Evolutionary conservation across 1,139 yeast species (phyloP).

Genomic region (Pichia sp.): DNA sequence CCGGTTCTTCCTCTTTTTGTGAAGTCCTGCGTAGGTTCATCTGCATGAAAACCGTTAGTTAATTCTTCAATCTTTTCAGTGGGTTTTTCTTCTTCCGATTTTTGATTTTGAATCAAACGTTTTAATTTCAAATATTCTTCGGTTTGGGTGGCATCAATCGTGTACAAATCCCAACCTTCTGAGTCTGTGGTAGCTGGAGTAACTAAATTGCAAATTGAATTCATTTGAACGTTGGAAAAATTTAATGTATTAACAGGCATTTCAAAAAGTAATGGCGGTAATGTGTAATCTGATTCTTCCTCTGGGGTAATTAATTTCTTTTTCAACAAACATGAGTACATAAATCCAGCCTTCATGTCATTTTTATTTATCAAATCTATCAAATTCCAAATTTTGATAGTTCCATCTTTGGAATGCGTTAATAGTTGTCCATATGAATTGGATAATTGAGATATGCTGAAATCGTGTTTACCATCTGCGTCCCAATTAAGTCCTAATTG

Average conservation of each 20-base stretch:
- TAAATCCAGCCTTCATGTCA: slow-evolving; percentile 17
- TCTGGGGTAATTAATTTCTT: slow-evolving; percentile 11
- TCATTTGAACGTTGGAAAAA: slow-evolving; percentile 49
- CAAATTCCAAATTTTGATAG: slow-evolving; percentile 48
- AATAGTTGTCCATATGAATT: slow-evolving; percentile 36
- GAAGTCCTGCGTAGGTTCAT: slow-evolving; percentile 13
- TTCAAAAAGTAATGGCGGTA: slow-evolving; percentile 30
- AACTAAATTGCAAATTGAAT: slow-evolving; percentile 32
- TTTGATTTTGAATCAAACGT: slow-evolving; percentile 28
- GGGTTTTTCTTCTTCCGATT: not conserved
- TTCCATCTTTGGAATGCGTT: slow-evolving; percentile 57
- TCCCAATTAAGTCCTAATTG: slow-evolving; percentile 37
- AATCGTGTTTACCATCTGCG: not conserved
- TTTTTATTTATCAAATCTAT: slow-evolving; percentile 18
- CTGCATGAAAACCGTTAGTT: slow-evolving; percentile 7
- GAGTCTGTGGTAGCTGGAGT: slow-evolving; percentile 57
- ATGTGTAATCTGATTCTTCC: not conserved
- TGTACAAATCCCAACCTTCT: slow-evolving; percentile 51
- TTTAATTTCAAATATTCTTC: slow-evolving; percentile 24
- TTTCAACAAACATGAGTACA: slow-evolving; percentile 20
- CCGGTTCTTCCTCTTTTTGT: slow-evolving; percentile 39
- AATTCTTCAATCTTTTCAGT: not conserved
- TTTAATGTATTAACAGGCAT: slow-evolving; percentile 58
- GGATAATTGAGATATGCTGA: slow-evolving; percentile 13
- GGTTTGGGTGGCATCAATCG: slow-evolving; percentile 26